Conservation (phyloP, 2,329 filamentous ascomycete species). For the Sporothrix pseudoabietina region DNA sequence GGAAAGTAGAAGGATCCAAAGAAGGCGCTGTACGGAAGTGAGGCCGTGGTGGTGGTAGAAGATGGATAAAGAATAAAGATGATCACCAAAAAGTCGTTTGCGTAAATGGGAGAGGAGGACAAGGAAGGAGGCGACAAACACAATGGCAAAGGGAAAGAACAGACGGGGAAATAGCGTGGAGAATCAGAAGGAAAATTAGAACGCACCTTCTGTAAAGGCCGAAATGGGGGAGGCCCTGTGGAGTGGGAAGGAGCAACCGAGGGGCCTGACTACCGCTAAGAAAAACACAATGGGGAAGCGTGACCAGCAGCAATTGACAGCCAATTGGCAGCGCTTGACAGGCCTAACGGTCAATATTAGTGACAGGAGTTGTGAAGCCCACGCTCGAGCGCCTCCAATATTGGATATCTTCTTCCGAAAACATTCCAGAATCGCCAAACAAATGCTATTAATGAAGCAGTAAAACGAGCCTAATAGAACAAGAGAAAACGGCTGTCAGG, state of each 20-base stretch:
- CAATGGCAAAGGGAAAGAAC: not conserved
- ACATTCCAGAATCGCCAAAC: not conserved
- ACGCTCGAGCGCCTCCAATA: not conserved
- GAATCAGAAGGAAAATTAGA: constrained; percentile 28
- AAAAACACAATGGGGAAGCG: constrained; percentile 23
- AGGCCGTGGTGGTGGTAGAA: not conserved
- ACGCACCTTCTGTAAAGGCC: constrained; percentile 6
- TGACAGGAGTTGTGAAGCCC: not conserved
- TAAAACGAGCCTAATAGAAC: not conserved
- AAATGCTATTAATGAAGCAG: not conserved
- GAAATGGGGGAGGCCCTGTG: not conserved
- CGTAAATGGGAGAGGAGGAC: constrained; percentile 7
- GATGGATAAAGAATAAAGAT: constrained; percentile 22
- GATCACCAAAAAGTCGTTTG: constrained; percentile 16
- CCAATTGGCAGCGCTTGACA: not conserved
- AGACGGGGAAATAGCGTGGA: constrained; percentile 19
- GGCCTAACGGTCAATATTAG: not conserved
- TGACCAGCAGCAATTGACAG: constrained; percentile 8
- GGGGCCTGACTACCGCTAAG: constrained; percentile 20
- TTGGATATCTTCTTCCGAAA: constrained; percentile 15
- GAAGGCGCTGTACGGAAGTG: not conserved
- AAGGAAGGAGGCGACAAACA: constrained; percentile 16
- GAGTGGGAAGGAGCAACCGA: constrained; percentile 23
- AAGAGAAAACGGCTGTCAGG: not conserved
- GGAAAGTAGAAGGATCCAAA: not conserved